Evolutionary conservation across 352 stramenopile genomes (phyloP).

Genomic region (Pythium utonaiense): DNA sequence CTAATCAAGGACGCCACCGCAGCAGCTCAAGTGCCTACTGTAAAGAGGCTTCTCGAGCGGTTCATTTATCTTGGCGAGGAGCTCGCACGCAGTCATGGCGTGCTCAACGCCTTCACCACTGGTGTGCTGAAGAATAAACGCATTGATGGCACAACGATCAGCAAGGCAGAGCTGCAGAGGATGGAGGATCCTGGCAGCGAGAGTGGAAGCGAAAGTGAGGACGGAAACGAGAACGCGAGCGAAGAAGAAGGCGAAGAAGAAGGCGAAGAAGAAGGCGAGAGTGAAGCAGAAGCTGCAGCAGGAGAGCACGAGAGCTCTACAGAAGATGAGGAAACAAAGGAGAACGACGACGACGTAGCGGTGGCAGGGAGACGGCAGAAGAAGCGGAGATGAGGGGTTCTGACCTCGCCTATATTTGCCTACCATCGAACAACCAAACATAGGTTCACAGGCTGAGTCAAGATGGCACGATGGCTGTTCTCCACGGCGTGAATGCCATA

Average conservation of each 20-base stretch:
- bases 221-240: slow-evolving; percentile 11
- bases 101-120: slow-evolving; percentile 56
- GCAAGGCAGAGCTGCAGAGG: slow-evolving; percentile 34
- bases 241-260: slow-evolving; percentile 11
- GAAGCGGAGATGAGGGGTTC: slow-evolving; percentile 13
- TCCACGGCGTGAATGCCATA: neutral
- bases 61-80: slow-evolving; percentile 60
- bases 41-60: slow-evolving; percentile 59
- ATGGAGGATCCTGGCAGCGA: slow-evolving; percentile 22
- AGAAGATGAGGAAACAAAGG: neutral
- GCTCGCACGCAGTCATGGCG: slow-evolving; percentile 46
- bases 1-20: slow-evolving; percentile 49
- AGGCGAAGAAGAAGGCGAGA: slow-evolving; percentile 21
- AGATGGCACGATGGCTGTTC: too few relatives aligned
- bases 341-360: neutral
- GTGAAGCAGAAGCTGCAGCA: neutral
- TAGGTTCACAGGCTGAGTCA: neutral
- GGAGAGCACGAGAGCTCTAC: slow-evolving; percentile 3
- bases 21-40: slow-evolving; percentile 51
- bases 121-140: slow-evolving; percentile 62
- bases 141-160: slow-evolving; percentile 64
- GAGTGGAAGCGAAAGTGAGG: slow-evolving; percentile 19
- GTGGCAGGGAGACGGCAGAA: slow-evolving; percentile 1
- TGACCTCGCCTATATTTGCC: slow-evolving; percentile 5
- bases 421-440: neutral